phyloP scores from a whole-genome alignment of 129 eudicot species.

The Saposhnikovia divaricata region DNA sequence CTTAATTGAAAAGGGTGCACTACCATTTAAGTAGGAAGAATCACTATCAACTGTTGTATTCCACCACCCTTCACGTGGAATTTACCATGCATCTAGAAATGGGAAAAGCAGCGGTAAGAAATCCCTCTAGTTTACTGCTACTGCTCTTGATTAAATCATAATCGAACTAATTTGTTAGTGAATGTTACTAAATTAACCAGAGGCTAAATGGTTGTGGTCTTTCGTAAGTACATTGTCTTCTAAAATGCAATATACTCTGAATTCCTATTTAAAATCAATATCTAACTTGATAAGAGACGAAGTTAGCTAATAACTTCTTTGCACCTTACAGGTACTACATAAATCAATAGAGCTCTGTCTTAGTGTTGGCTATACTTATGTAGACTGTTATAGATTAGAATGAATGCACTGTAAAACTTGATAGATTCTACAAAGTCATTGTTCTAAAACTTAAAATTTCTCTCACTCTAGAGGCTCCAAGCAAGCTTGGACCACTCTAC shows the following conservation, averaged over 20 bases:
- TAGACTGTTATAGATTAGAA: background rate
- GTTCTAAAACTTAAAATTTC: background rate
- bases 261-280: background rate
- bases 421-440: background rate
- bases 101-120: background rate
- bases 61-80: conserved; percentile 11
- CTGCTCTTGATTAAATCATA: background rate
- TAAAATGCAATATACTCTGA: background rate
- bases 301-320: background rate
- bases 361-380: background rate
- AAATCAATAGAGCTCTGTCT: background rate
- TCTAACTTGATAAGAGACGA: background rate
- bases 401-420: background rate
- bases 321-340: background rate
- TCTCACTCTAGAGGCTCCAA: conserved; percentile 7
- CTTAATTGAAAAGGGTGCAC: conserved; percentile 1
- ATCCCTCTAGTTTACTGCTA: background rate
- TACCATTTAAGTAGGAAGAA: conserved; percentile 9
- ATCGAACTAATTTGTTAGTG: background rate
- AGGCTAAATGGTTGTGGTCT: background rate
- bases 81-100: background rate
- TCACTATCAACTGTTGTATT: conserved; percentile 9
- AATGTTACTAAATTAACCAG: background rate
- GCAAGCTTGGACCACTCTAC: conserved; percentile 15
- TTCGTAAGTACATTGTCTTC: background rate